Base-by-base conservation (phyloP, 2,329 filamentous ascomycete species). In the Cladorrhinum sp. region DNA sequence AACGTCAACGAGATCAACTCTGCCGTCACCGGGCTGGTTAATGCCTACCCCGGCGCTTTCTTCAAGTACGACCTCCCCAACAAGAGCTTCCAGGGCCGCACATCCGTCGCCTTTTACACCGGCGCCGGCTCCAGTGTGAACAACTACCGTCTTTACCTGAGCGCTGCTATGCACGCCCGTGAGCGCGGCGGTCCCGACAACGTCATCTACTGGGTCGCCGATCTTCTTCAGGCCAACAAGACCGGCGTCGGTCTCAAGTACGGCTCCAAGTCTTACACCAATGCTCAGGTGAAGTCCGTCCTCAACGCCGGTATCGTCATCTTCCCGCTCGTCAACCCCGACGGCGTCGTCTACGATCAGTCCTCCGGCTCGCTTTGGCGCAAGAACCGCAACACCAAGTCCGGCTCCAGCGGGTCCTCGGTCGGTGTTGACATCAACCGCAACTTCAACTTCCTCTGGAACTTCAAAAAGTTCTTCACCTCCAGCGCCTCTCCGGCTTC, bases 371-470 rank as follows among this genome's bases (percentile, higher is more conserved):
- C 71, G 28, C 82, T 81, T 74, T 84, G 82, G 82, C 79, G 81
- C 66, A 84, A 84, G 75, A 84, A 84, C 70, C 78, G 82, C 30
- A 83, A 82, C 69, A 73, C 77, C 0, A 70, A 70, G 21, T 75
- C 71, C 24, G 73, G 75, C 1, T 71, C 64, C 0, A 66, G 71
- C 1, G 71, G 73, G 2, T 46, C 62, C 24, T 71, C 72, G 16
- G 61, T 80, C 36, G 81, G 81, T 18, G 73, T 84, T 30, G 82
- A 85, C 65, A 72, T 84, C 53, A 84, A 84, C 71, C 77, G 82
- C 58, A 84, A 84, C 73, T 84, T 83, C 65, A 80, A 84, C 69
- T 82, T 83, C 70, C 69, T 84, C 8, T 86, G 82, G 80, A 77
- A 86, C 71, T 82, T 78, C 66, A 72, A 68, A 28, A 73, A 72